Evolutionary conservation across 805 yeast genomes (phyloP).

Genomic region (Candida coquimbonensis): DNA sequence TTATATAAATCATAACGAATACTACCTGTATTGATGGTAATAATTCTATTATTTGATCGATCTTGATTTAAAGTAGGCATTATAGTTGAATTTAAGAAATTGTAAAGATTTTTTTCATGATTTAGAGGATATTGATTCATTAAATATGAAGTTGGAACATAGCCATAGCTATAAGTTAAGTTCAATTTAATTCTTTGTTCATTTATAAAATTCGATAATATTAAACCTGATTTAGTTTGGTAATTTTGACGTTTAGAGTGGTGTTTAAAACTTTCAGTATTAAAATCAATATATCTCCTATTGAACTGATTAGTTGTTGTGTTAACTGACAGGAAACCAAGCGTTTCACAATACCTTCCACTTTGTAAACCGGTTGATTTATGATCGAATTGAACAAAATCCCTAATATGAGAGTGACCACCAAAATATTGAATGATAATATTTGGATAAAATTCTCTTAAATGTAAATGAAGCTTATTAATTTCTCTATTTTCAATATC

Average conservation of each 20-base stretch:
- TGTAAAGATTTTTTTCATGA: constrained; percentile 48
- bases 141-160: constrained; percentile 59
- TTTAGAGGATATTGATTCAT: constrained; percentile 62
- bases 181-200: constrained; percentile 40
- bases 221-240: constrained; percentile 48
- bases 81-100: constrained; percentile 50
- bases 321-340: constrained; percentile 75
- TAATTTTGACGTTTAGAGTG: constrained; percentile 45
- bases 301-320: constrained; percentile 30
- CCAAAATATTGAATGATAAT: constrained; percentile 80
- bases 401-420: constrained; percentile 91
- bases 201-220: constrained; percentile 38
- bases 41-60: constrained; percentile 30
- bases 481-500: constrained; percentile 29
- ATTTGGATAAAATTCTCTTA: constrained; percentile 56
- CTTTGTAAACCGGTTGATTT: constrained; percentile 77
- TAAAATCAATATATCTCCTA: constrained; percentile 81
- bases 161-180: constrained; percentile 52
- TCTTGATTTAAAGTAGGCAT: constrained; percentile 39
- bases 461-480: constrained; percentile 28
- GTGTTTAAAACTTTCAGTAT: constrained; percentile 55
- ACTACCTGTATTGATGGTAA: constrained; percentile 81
- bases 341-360: constrained; percentile 88
- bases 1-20: constrained; percentile 78
- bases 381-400: constrained; percentile 63